Conservation (phyloP, 2,329 filamentous ascomycete genomes). For the Apiospora sp. region DNA sequence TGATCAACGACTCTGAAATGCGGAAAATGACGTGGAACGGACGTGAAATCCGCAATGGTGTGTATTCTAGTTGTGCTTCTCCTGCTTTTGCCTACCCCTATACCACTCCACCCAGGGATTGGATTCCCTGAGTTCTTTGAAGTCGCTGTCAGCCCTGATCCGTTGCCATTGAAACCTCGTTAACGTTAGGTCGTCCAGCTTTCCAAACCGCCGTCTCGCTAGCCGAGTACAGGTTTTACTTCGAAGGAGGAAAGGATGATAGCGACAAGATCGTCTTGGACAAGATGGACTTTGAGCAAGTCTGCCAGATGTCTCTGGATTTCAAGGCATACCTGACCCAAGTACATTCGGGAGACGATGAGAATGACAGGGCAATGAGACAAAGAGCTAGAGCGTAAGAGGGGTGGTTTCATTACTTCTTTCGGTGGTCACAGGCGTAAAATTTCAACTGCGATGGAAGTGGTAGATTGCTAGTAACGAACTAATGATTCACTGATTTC, state of each 20-base stretch:
- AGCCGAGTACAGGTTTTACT: not conserved
- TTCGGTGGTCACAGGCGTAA: too few relatives aligned
- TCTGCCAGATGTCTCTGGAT: conserved; percentile 15
- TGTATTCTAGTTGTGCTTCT: not conserved
- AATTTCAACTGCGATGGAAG: not conserved
- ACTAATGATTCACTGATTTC: too few relatives aligned
- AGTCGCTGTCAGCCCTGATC: too few relatives aligned
- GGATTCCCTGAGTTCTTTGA: too few relatives aligned
- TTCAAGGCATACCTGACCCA: conserved; percentile 10
- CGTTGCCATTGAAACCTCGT: too few relatives aligned
- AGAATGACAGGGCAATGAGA: conserved; percentile 1
- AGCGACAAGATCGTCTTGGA: not conserved
- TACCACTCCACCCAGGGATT: too few relatives aligned
- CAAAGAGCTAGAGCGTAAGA: not conserved
- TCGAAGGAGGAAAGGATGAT: not conserved
- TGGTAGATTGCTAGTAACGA: not conserved
- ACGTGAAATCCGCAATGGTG: conserved; percentile 27
- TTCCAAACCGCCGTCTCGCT: conserved; percentile 1
- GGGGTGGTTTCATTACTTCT: not conserved
- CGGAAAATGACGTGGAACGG: conserved; percentile 28
- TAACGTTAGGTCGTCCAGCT: not conserved
- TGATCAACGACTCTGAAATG: conserved; percentile 23
- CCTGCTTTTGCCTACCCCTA: not conserved
- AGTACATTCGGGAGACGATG: not conserved
- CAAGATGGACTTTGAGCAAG: conserved; percentile 9